Percentiles rank a stretch among this genome's conserved stretches.
Conservation (phyloP, 495 filamentous ascomycete genomes). For the Lepidopterella palustris region DNA sequence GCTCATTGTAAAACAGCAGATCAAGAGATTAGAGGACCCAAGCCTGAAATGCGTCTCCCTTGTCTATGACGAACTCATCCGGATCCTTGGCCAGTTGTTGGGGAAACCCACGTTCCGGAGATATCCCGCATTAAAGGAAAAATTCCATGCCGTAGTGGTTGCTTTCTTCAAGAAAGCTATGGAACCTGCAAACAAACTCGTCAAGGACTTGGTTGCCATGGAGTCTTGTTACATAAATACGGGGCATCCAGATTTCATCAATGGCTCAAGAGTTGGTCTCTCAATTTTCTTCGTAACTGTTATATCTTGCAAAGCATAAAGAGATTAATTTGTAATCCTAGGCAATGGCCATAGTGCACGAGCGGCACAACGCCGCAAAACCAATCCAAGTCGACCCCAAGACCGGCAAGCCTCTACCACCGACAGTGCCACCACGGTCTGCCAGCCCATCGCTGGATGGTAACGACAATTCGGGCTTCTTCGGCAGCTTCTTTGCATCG, state of each 20-base stretch:
- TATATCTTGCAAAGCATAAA: too few species aligned
- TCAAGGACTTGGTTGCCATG: conserved; percentile 88
- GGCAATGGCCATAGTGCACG: conserved; percentile 96
- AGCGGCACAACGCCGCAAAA: conserved; percentile 69
- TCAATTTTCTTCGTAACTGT: neutral
- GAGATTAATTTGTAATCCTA: too few species aligned
- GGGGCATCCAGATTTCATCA: conserved; percentile 95
- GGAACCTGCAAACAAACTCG: conserved; percentile 96
- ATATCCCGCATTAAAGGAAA: conserved; percentile 92
- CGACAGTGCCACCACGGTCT: conserved; percentile 57
- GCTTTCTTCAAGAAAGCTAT: conserved; percentile 95
- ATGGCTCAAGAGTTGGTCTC: conserved; percentile 51
- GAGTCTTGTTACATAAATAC: conserved; percentile 98
- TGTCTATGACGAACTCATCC: conserved; percentile 95
- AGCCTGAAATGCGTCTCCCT: conserved; percentile 93
- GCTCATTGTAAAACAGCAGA: conserved; percentile 97
- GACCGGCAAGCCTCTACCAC: conserved; percentile 88
- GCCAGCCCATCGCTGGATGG: conserved; percentile 55
- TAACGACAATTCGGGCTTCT: conserved; percentile 69
- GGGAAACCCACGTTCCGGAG: conserved; percentile 84
- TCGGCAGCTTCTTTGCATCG: conserved; percentile 92
- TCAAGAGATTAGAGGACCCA: conserved; percentile 92
- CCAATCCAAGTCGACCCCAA: conserved; percentile 98
- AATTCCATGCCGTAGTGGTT: conserved; percentile 92
- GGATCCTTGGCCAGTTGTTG: conserved; percentile 86